phyloP scores from a whole-genome alignment of 2,329 filamentous ascomycete species.

The Alternaria metachromatica region DNA sequence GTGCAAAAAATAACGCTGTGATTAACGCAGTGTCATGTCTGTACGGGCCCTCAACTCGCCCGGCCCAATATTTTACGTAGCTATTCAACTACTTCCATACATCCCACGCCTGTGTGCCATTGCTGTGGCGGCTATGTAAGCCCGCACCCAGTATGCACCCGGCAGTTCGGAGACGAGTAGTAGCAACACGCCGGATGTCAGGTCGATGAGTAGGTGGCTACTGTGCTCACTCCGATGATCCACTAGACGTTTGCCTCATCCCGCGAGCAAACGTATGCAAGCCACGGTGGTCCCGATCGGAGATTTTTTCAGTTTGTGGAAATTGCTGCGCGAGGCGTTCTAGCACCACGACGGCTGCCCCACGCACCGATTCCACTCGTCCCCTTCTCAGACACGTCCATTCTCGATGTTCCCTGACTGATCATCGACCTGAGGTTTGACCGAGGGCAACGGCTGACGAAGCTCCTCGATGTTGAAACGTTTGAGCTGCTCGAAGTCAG shows the following conservation, averaged over 20 bases:
- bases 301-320: constrained; percentile 21
- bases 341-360: constrained; percentile 3
- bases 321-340: constrained; percentile 6
- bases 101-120: constrained; percentile 14
- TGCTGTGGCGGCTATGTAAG: constrained; percentile 18
- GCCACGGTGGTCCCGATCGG: constrained; percentile 23
- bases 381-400: constrained; percentile 16
- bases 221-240: constrained; percentile 11
- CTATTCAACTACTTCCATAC: constrained; percentile 13
- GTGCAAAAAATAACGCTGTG: constrained; percentile 19
- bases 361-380: background rate
- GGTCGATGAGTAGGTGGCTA: constrained; percentile 23
- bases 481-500: constrained; percentile 76
- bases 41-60: constrained; percentile 11
- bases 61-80: constrained; percentile 1
- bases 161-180: constrained; percentile 34
- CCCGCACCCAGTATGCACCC: constrained; percentile 15
- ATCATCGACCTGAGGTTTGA: constrained; percentile 3
- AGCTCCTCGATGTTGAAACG: constrained; percentile 80
- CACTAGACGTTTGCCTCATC: constrained; percentile 14
- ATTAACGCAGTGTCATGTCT: constrained; percentile 28
- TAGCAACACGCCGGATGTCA: constrained; percentile 27
- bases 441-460: constrained; percentile 57
- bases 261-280: constrained; percentile 26
- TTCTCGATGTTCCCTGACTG: constrained; percentile 6